Percentiles rank a stretch among this genome's conserved stretches.
These are phyloP conservation scores for Protostelium mycophagum DNA, from an alignment of 78 protist genomes.

Conservation along the genomic window DNA sequence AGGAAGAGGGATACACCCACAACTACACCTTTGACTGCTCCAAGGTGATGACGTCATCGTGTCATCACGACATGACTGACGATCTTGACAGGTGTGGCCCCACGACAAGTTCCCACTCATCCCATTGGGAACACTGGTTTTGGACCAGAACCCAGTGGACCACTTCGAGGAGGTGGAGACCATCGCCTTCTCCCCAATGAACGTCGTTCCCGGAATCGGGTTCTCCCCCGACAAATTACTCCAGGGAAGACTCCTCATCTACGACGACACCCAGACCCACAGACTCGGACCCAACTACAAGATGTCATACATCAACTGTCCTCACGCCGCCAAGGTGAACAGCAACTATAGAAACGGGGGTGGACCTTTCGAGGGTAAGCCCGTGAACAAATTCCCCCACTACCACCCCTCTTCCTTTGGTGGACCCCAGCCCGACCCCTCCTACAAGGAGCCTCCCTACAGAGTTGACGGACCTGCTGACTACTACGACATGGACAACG, in stretches of 20 bases:
- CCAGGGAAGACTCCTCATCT: conserved; percentile 78
- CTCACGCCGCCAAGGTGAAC: conserved; percentile 50
- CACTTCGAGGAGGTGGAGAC: conserved; percentile 82
- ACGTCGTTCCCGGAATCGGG: conserved; percentile 83
- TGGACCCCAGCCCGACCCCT: conserved; percentile 30
- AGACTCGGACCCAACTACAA: conserved; percentile 75
- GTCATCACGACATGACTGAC: background rate
- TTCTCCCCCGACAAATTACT: conserved; percentile 67
- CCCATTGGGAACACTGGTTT: conserved; percentile 69
- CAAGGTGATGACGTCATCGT: conserved; percentile 35
- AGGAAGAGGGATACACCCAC: conserved; percentile 51
- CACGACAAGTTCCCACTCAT: conserved; percentile 68
- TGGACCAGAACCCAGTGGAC: conserved; percentile 85
- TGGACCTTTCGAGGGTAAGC: conserved; percentile 8
- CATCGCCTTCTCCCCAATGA: conserved; percentile 81
- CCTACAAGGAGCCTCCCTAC: background rate
- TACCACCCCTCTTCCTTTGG: conserved; percentile 56
- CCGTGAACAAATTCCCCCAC: conserved; percentile 41
- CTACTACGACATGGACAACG: background rate
- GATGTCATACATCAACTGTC: conserved; percentile 70
- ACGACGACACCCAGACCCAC: conserved; percentile 84
- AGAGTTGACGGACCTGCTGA: background rate
- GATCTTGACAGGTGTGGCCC: conserved; percentile 41
- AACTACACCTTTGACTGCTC: conserved; percentile 79
- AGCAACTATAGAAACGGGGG: conserved; percentile 37